These are phyloP conservation scores for Capsicum rhomboideum DNA, from an alignment of 257 asterid genomes.

Conservation along the genomic window DNA sequence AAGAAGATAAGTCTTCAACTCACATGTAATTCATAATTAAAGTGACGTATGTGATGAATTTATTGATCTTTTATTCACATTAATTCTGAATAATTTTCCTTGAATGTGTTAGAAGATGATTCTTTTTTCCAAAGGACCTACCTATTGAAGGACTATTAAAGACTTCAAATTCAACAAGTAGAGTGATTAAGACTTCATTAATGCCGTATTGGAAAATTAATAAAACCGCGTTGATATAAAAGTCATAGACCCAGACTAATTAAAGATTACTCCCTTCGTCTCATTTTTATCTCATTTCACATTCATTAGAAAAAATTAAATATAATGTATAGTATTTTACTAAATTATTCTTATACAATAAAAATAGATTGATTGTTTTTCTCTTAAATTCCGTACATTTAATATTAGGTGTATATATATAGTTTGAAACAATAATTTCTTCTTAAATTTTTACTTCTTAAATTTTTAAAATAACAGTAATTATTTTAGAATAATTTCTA, in stretches of 20 bases:
- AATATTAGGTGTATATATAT: too few relatives aligned
- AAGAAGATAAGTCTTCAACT: neutral
- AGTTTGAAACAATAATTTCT: too few relatives aligned
- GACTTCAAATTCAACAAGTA: neutral
- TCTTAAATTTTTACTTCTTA: too few relatives aligned
- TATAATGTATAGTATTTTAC: too few relatives aligned
- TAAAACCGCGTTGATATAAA: neutral
- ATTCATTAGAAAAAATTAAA: too few relatives aligned
- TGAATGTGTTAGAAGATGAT: neutral
- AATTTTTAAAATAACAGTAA: too few relatives aligned
- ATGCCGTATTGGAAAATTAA: neutral
- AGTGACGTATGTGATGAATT: neutral
- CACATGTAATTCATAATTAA: neutral
- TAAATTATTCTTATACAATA: too few relatives aligned
- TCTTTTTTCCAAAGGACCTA: neutral
- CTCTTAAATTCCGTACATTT: too few relatives aligned
- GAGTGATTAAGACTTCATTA: neutral
- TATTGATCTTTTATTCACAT: neutral
- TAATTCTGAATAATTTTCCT: neutral
- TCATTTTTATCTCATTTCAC: neutral
- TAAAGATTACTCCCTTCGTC: neutral
- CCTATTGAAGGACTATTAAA: neutral
- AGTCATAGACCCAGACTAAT: neutral
- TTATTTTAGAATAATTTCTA: too few relatives aligned
- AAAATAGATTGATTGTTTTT: too few relatives aligned